Evolutionary conservation across 805 yeast species (phyloP), one percentile per base, ranked within the genome.

Genomic region (Metschnikowia similis): DNA sequence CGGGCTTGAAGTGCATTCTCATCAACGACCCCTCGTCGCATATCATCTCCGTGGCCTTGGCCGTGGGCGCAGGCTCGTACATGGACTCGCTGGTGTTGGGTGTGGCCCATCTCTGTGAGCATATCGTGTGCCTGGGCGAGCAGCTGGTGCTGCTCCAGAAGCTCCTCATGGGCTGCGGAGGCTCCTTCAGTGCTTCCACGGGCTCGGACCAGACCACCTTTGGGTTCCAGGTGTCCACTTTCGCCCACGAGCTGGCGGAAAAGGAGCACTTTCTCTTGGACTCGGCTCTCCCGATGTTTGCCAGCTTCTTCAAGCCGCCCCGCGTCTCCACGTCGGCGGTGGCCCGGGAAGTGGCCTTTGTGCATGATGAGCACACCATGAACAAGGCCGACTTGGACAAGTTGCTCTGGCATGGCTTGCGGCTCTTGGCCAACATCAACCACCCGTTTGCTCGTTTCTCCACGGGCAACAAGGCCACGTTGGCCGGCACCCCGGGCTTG

Each of bases 71-170:
- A 0, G 99, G 99, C 8, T 83, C 96, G 1, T 84, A 83, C 59
- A 75, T 83, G 42, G 97, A 92, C 56, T 92, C 96, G 0, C 71
- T 69, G 6, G 57, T 85, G 1, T 82, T 82, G 0, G 99, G 99
- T 0, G 62, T 92, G 35, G 98, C 98, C 0, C 99, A 92, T 69
- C 77, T 89, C 50, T 85, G 95, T 58, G 97, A 89, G 61, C 96
- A 89, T 64, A 73, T 86, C 75, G 48, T 83, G 2, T 67, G 80
- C 32, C 72, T 75, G 46, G 54, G 59, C 46, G 63, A 49, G 51
- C 64, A 52, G 64, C 66, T 50, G 64, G 61, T 50, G 41, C 62
- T 48, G 64, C 27, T 70, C 62, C 54, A 54, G 59, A 48, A 87
- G 85, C 56, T 66, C 72, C 45, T 83, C 64, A 53, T 84, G 87